Conservation (phyloP, 2,329 filamentous ascomycete genomes). For the Aspergillus unguis region DNA sequence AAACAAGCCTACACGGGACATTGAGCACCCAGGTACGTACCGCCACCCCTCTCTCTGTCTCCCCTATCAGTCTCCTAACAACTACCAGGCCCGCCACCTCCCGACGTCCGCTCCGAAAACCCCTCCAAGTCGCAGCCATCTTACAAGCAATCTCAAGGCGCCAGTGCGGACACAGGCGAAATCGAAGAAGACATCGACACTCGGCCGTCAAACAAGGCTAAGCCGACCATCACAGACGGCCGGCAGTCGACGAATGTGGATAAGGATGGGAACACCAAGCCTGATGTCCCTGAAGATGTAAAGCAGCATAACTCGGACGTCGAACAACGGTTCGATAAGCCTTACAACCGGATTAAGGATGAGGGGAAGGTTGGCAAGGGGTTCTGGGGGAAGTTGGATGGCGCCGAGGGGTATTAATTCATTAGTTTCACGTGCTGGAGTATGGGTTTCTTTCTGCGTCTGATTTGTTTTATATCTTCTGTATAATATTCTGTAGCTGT, state of each 20-base stretch:
- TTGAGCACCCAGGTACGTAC: conserved; percentile 24
- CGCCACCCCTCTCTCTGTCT: neutral
- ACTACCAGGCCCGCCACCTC: conserved; percentile 21
- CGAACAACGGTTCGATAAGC: conserved; percentile 30
- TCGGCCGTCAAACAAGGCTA: conserved; percentile 34
- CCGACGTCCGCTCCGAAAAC: conserved; percentile 15
- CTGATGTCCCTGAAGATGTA: conserved; percentile 34
- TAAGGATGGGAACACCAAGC: conserved; percentile 21
- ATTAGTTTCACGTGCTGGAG: neutral
- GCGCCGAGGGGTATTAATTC: neutral
- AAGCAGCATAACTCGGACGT: conserved; percentile 35
- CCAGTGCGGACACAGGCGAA: neutral
- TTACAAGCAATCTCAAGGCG: neutral
- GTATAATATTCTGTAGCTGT: no score
- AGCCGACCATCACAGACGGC: conserved; percentile 31
- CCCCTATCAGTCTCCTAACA: neutral
- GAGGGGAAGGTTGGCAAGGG: conserved; percentile 23
- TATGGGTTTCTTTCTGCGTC: neutral
- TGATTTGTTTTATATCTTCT: neutral
- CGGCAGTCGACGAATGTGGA: conserved; percentile 31
- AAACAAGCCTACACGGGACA: conserved; percentile 18
- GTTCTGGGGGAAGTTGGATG: conserved; percentile 7
- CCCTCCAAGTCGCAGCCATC: neutral
- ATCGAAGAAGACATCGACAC: conserved; percentile 12
- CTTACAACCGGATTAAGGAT: conserved; percentile 31